These are phyloP conservation scores for Paramecium bursaria DNA, from an alignment of 73 alveolate genomes.

Conservation along the genomic window DNA sequence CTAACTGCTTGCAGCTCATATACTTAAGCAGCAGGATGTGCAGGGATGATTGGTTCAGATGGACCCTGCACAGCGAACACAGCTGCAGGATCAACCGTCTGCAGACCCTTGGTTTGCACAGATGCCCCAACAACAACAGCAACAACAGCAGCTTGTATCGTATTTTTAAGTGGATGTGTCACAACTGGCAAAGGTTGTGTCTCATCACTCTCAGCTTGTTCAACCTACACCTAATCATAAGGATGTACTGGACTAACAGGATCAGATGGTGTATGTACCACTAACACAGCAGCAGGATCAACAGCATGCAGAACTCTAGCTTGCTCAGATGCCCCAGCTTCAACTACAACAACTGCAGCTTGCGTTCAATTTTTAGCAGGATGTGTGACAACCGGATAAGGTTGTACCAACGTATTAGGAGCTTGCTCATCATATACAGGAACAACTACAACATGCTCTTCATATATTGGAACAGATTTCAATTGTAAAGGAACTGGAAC, in stretches of 20 bases:
- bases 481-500: slow-evolving; percentile 40
- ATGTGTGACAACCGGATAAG: slow-evolving; percentile 20
- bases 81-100: background rate
- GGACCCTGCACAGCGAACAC: slow-evolving; percentile 34
- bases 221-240: background rate
- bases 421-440: slow-evolving; percentile 8
- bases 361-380: background rate
- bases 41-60: background rate
- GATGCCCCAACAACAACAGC: background rate
- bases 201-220: slow-evolving; percentile 5
- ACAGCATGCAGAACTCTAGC: slow-evolving; percentile 8
- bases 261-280: slow-evolving; percentile 54
- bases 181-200: slow-evolving; percentile 47
- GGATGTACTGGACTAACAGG: slow-evolving; percentile 44
- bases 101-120: background rate
- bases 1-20: slow-evolving; percentile 3
- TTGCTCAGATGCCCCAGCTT: slow-evolving; percentile 13
- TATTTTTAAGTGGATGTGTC: slow-evolving; percentile 13
- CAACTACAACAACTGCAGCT: background rate
- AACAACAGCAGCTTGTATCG: slow-evolving; percentile 8
- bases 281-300: slow-evolving; percentile 25
- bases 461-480: slow-evolving; percentile 24
- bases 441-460: slow-evolving; percentile 15
- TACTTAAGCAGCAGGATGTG: slow-evolving; percentile 1
- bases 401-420: background rate